phyloP scores from a whole-genome alignment of 257 asterid genomes.

The Lantana camara region DNA sequence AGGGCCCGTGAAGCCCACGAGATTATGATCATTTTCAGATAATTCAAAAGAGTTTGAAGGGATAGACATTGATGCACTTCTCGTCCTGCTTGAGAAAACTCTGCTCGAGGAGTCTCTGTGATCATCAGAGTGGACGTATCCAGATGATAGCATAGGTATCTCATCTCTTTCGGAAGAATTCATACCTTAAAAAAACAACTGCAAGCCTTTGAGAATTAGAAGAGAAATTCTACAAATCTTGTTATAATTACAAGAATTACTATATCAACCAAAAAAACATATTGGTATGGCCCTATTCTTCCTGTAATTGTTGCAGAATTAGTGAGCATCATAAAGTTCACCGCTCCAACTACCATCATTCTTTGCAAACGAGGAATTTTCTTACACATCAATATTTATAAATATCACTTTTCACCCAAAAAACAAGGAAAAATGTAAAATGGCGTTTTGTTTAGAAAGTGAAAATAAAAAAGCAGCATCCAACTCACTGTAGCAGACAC shows the following conservation, averaged over 20 bases:
- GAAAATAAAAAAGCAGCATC: constrained; percentile 19
- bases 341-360: background rate
- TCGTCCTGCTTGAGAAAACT: constrained; percentile 44
- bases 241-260: background rate
- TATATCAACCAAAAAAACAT: background rate
- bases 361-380: background rate
- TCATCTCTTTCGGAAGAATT: constrained; percentile 67
- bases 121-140: constrained; percentile 47
- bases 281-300: background rate
- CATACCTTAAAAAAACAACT: constrained; percentile 46
- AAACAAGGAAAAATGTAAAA: background rate
- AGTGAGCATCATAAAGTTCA: constrained; percentile 12
- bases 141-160: constrained; percentile 62
- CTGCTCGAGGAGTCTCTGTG: constrained; percentile 36
- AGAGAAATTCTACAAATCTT: background rate
- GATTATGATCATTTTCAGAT: constrained; percentile 42
- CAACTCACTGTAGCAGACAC: background rate
- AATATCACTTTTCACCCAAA: too few relatives aligned
- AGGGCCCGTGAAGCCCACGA: constrained; percentile 77
- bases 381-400: too few relatives aligned
- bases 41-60: constrained; percentile 52
- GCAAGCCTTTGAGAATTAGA: background rate
- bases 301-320: background rate
- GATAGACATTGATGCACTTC: constrained; percentile 77
- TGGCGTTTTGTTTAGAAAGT: background rate